Conservation (phyloP, 257 asterid species). For the Solanum sparsipilum region DNA sequence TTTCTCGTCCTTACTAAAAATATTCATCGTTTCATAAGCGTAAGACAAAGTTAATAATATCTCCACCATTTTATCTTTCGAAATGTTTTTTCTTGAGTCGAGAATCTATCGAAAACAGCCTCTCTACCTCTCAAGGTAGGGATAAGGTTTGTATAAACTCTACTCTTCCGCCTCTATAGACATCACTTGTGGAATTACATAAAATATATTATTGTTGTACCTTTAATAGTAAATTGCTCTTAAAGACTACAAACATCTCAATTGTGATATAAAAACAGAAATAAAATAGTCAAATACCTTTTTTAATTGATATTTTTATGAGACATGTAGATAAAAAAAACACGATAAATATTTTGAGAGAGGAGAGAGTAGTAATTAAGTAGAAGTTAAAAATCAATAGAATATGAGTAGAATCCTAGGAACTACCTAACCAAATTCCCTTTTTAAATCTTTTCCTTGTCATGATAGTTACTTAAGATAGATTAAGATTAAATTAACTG, state of each 20-base stretch:
- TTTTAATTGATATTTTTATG: background rate
- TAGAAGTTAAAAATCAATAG: background rate
- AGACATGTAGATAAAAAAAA: background rate
- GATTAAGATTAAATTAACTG: background rate
- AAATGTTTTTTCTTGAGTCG: background rate
- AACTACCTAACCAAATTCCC: background rate
- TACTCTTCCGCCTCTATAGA: background rate
- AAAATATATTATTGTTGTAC: background rate
- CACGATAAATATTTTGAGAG: background rate
- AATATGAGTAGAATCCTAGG: background rate
- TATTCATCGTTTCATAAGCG: background rate
- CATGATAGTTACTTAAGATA: background rate
- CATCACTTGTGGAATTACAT: rapidly evolving
- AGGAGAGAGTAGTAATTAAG: background rate
- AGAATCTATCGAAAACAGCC: rapidly evolving
- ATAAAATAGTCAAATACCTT: background rate
- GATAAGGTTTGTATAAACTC: background rate
- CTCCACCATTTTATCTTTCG: background rate
- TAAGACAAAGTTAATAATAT: background rate
- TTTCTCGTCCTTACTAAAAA: background rate
- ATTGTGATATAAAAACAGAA: background rate
- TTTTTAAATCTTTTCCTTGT: background rate
- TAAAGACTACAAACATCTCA: background rate
- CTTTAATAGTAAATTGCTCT: background rate
- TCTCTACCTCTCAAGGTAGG: background rate